phyloP scores from a whole-genome alignment of 2,329 filamentous ascomycete species.

The Aciculosporium take region DNA sequence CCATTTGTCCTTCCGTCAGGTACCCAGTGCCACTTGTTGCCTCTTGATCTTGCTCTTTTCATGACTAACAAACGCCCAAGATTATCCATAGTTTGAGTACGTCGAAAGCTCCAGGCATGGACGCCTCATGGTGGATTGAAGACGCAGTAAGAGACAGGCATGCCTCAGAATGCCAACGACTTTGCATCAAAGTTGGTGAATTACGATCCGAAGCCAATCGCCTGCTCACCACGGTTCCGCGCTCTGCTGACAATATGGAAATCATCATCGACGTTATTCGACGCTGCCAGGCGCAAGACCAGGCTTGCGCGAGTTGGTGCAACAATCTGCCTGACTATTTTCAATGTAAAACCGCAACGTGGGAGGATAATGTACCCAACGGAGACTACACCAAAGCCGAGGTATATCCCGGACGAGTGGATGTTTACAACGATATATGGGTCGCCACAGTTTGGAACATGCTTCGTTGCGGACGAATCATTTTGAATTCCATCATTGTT shows the following conservation, averaged over 20 bases:
- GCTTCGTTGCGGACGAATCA: slow-evolving; percentile 36
- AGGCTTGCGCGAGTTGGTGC: slow-evolving; percentile 37
- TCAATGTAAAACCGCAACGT: slow-evolving; percentile 37
- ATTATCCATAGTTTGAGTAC: slow-evolving; percentile 43
- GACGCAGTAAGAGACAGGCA: slow-evolving; percentile 35
- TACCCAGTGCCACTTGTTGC: no score
- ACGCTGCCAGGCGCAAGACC: slow-evolving; percentile 36
- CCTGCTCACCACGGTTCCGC: slow-evolving; percentile 30
- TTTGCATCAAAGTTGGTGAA: slow-evolving; percentile 40
- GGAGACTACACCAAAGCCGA: slow-evolving; percentile 39
- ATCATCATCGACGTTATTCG: slow-evolving; percentile 37
- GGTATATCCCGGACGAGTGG: slow-evolving; percentile 45
- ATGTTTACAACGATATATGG: slow-evolving; percentile 45
- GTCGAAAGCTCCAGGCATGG: slow-evolving; percentile 37
- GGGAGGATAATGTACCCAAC: slow-evolving; percentile 39
- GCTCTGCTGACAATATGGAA: slow-evolving; percentile 35
- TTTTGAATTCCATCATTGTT: slow-evolving; percentile 40
- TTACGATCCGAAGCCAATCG: slow-evolving; percentile 39
- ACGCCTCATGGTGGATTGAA: slow-evolving; percentile 44
- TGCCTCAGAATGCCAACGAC: slow-evolving; percentile 33
- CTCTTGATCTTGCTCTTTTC: no score
- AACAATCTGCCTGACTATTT: slow-evolving; percentile 34
- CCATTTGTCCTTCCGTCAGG: background rate
- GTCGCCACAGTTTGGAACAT: slow-evolving; percentile 45
- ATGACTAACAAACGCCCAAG: slow-evolving; percentile 17